Base-by-base conservation (phyloP, 176 grass and related monocot species). In the Hsuehochloa calcarea region DNA sequence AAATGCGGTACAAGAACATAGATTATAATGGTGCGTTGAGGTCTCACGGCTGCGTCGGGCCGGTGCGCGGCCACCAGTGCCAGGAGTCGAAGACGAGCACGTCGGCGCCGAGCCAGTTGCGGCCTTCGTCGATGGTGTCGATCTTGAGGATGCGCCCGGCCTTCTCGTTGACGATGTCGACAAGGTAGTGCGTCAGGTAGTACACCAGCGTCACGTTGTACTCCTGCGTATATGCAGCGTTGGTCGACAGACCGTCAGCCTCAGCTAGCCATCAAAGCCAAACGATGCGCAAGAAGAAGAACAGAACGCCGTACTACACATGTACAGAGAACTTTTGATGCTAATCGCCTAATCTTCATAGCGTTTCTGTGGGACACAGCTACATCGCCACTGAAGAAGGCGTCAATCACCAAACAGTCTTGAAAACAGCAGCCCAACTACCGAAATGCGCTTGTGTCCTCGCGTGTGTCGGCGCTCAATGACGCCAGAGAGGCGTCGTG, bases 31-130 rank as follows among this genome's bases (percentile, higher is more conserved):
- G 10, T 0, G 75, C 35, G 51, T 63, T 37, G 2, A 9, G 9
- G 56, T 34, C 80, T 79, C 10, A 97, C 93, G 91, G 82, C 47
- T 85, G 89, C 2, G 87, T 56, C 0, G 78, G 67, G 3, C 96
- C 96, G 10, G 77, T 62, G 54, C 80, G 85, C n/a, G 93, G 75
- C 95, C 96, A 98, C 96, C 96, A 98, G 83, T 97, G 95, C 92
- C 92, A 91, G 0, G 92, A 88, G 84, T 97, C 92, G 92, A 97
- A 97, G 87, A 98, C 85, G 69, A 98, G 88, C 15, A 95, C 89
- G 34, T 98, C 91, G 31, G 91, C 89, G 47, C 17, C 77, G 44
- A 90, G 82, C 96, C 96, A 98, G 20, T 56, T 65, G 55, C 44
- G 40, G 0, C 46, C 87, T 6, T 79, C 56, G 9, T 88, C 54